These are phyloP conservation scores for Tuber aestivum DNA, from an alignment of 495 filamentous ascomycete species.

Conservation along the genomic window DNA sequence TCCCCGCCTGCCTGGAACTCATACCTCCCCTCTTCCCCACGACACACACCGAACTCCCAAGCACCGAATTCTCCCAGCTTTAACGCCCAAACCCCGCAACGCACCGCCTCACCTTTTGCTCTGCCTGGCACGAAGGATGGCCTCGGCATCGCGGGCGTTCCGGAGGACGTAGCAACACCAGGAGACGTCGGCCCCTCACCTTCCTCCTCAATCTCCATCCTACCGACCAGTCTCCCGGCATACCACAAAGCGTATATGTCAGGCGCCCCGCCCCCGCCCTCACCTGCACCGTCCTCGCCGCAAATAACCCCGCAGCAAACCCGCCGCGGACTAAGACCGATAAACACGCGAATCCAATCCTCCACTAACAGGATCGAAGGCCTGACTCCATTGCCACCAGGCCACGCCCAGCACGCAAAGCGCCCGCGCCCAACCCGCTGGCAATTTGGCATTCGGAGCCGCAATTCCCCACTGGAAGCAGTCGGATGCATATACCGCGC, in stretches of 20 bases:
- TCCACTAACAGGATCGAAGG: conserved; percentile 19
- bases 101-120: conserved; percentile 37
- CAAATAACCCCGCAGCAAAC: conserved; percentile 19
- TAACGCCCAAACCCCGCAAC: conserved; percentile 25
- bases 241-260: conserved; percentile 83
- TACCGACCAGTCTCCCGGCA: conserved; percentile 81
- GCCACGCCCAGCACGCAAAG: conserved; percentile 46
- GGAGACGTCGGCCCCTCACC: conserved; percentile 38
- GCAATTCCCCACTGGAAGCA: conserved; percentile 89
- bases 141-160: conserved; percentile 38
- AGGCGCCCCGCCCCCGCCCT: conserved; percentile 25
- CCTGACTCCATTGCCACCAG: conserved; percentile 14
- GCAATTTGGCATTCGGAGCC: conserved; percentile 94
- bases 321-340: conserved; percentile 6
- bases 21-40: conserved; percentile 44
- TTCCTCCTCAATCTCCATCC: conserved; percentile 58
- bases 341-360: conserved; percentile 18
- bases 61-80: conserved; percentile 24
- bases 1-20: conserved; percentile 50
- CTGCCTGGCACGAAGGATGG: conserved; percentile 29
- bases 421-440: conserved; percentile 70
- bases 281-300: conserved; percentile 21
- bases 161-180: conserved; percentile 34
- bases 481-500: conserved; percentile 91
- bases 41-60: conserved; percentile 27